Base-by-base conservation (phyloP, 495 filamentous ascomycete species). In the Daldinia bambusicola region DNA sequence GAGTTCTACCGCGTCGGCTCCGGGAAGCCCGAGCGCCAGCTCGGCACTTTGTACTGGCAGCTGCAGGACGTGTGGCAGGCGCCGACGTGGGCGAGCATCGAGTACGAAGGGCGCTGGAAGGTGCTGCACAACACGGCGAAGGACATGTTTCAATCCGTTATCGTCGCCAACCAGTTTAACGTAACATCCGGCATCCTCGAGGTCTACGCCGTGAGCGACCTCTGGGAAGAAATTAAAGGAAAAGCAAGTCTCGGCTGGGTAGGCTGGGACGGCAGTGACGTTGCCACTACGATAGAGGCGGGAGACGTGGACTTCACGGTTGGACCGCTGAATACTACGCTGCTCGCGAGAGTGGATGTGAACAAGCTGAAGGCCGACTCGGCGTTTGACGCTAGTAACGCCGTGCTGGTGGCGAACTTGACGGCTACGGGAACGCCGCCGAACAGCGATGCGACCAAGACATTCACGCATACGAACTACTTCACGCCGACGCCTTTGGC, bases 41-140 rank as follows among this genome's bases (percentile, higher is more conserved):
- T 91, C 1, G 89, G 89, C 0, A 84, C 83, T 5, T 74, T 91
- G 7, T 91, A 91, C 74, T 91, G 89, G 89, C 89, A 91, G 74
- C 78, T 91, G 0, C 87, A 91, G 66, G 89, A 91, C 76, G 87
- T 90, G 71, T 91, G 89, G 89, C 87, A 89, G 72, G 89, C 88
- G 7, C 89, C 89, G 0, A 87, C 88, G 0, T 91, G 89, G 89
- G 87, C 89, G 63, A 80, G 87, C 0, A 87, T 89, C 53, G 88
- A 90, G 77, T 89, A 87, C 56, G 84, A 85, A 65, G 89, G 89
- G 2, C 81, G 89, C 4, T 90, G 88, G 88, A 91, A 91, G 71
- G 82, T 89, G 4, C 79, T 91, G 30, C 88, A 91, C 67, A 87
- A 90, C 43, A 78, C 81, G 0, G 85, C 84, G 1, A 85, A 84